Base-by-base conservation (phyloP, 495 filamentous ascomycete species). In the Neurospora sp. region DNA sequence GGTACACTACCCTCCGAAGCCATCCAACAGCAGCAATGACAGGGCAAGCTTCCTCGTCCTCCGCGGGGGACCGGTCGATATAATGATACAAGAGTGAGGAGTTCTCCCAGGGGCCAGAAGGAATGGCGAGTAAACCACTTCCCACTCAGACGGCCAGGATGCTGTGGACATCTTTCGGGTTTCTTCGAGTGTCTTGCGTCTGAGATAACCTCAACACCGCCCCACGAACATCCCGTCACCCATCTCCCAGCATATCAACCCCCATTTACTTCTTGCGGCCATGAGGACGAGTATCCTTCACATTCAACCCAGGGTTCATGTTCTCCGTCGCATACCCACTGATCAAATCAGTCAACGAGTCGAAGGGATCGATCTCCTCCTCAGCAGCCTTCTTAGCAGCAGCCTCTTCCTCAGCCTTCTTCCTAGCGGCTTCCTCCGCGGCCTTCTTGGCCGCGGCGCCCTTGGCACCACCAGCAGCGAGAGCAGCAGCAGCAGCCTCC, bases 301-400 rank as follows among this genome's bases (percentile, higher is more conserved):
- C 78, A 48, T 76, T 77, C 76, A 78, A 48, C 7, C 80, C 80
- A 11, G 59, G 66, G 27, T 72, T 71, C 66, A 73, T 72, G 42
- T 77, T 76, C 31, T 77, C 80, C 74, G 83, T 80, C 10, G 86
- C 86, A 79, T 89, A 93, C 27, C 85, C 85, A 77, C 88, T 88
- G 76, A 94, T 92, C 82, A 94, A 81, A 84, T 93, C 91, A 79
- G 89, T 82, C 71, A 93, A 74, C 74, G 87, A 89, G 80, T 92
- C 89, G 69, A 78, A 80, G 2, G 76, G 73, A 73, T 79, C 81
- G 10, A 73, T 40, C 31, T 72, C 71, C 69, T 75, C 46, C 5
- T 37, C 83, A 18, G 84, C 84, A 16, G n/a, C 74, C 16, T 73
- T 78, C 42, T 77, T 77, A 31, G 75, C 77, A 10, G 42, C 71